Evolutionary conservation across 108 stramenopile genomes (phyloP).

Genomic region (Thalassiosira profunda): DNA sequence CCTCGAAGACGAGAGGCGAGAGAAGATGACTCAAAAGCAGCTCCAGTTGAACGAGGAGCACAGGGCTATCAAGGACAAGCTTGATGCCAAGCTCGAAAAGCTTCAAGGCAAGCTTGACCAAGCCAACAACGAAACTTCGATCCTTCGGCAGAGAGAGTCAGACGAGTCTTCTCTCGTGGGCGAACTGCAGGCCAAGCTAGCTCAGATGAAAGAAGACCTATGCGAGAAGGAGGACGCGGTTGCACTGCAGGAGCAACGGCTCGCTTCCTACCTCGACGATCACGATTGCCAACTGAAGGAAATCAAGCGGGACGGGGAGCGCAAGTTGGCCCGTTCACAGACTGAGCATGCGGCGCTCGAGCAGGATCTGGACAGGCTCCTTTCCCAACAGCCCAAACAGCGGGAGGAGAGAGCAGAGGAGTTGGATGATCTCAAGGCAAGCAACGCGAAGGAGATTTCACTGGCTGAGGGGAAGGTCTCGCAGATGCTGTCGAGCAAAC

Average conservation of each 20-base stretch:
- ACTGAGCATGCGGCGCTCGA: slow-evolving; percentile 4
- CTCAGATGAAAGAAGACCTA: not conserved
- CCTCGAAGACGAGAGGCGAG: slow-evolving; percentile 20
- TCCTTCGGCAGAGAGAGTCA: not conserved
- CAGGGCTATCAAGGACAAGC: not conserved
- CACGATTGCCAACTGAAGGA: slow-evolving; percentile 5
- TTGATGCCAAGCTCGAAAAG: not conserved
- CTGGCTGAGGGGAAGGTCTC: slow-evolving; percentile 18
- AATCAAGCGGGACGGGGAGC: slow-evolving; percentile 8
- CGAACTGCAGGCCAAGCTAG: slow-evolving; percentile 1
- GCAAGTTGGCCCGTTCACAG: not conserved
- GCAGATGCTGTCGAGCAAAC: slow-evolving; percentile 17
- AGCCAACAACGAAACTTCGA: not conserved
- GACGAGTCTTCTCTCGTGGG: not conserved
- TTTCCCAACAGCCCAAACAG: slow-evolving; percentile 8
- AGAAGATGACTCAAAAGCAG: slow-evolving; percentile 3
- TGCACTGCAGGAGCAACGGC: not conserved
- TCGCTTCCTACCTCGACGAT: not conserved
- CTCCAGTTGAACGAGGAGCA: slow-evolving; percentile 7
- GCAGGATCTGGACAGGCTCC: slow-evolving; percentile 9
- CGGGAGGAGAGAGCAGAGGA: slow-evolving; percentile 2
- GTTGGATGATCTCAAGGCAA: slow-evolving; percentile 11
- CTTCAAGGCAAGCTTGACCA: slow-evolving; percentile 10
- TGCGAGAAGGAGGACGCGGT: not conserved
- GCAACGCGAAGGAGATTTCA: slow-evolving; percentile 8